These are phyloP conservation scores for Lactarius hatsudake DNA, from an alignment of 768 basidiomycete species.

Conservation along the genomic window DNA sequence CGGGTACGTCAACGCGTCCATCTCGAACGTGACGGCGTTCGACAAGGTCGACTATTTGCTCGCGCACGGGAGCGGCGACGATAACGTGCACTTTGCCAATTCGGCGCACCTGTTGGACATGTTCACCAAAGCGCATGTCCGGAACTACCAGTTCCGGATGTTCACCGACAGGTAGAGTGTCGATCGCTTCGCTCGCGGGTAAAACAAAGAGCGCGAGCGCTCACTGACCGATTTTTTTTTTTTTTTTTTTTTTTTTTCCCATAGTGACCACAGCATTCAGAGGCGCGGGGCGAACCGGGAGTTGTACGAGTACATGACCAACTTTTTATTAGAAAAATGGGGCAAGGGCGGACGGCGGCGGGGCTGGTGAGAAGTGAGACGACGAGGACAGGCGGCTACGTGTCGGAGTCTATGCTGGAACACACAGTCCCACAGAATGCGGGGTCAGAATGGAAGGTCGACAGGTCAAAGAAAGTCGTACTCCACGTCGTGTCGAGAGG, in stretches of 20 bases:
- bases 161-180: constrained; percentile 85
- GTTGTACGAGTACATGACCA: constrained; percentile 82
- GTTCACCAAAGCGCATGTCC: constrained; percentile 74
- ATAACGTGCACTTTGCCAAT: constrained; percentile 95
- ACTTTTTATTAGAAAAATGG: constrained; percentile 90
- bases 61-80: constrained; percentile 92
- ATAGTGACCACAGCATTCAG: constrained; percentile 76
- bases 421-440: neutral
- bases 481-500: neutral
- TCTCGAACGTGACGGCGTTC: constrained; percentile 88
- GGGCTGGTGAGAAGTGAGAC: constrained; percentile 45
- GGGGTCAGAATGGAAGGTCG: neutral
- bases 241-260: neutral
- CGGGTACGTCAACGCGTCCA: constrained; percentile 89
- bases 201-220: neutral
- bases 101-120: constrained; percentile 90
- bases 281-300: constrained; percentile 78
- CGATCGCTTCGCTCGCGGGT: neutral
- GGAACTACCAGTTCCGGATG: constrained; percentile 85
- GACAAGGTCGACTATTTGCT: constrained; percentile 74
- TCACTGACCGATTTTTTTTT: constrained; percentile 5
- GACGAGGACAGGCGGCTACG: neutral
- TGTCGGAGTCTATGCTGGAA: neutral
- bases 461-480: no score
- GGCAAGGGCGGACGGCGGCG: constrained; percentile 71